phyloP scores from a whole-genome alignment of 495 filamentous ascomycete genomes.

The Hypoxylon perforatum region DNA sequence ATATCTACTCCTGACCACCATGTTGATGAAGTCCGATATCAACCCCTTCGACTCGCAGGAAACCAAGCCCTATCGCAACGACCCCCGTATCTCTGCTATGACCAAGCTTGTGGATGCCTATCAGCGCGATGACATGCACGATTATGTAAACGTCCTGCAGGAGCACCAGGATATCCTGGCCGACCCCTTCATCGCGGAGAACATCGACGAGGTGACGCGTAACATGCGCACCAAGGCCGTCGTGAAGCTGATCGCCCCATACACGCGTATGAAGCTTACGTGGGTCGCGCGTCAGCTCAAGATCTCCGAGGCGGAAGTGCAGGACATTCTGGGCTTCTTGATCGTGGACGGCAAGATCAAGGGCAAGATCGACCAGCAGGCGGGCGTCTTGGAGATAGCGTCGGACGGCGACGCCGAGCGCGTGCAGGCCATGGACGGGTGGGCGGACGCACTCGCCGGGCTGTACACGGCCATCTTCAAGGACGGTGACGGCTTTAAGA shows the following conservation, averaged over 20 bases:
- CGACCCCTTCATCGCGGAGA: conserved; percentile 97
- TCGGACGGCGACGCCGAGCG: conserved; percentile 79
- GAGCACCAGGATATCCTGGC: conserved; percentile 89
- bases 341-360: conserved; percentile 89
- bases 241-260: conserved; percentile 91
- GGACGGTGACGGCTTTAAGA: conserved; percentile 75
- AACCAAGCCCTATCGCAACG: conserved; percentile 98
- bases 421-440: conserved; percentile 75
- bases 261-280: conserved; percentile 86
- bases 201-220: conserved; percentile 98
- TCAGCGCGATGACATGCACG: conserved; percentile 92
- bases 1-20: conserved; percentile 94
- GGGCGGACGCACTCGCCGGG: conserved; percentile 72
- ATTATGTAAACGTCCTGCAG: conserved; percentile 87
- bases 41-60: conserved; percentile 99
- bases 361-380: conserved; percentile 89
- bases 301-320: conserved; percentile 84
- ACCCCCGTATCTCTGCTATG: conserved; percentile 95
- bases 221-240: conserved; percentile 98
- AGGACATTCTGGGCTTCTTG: conserved; percentile 92
- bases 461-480: conserved; percentile 75
- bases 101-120: conserved; percentile 96
- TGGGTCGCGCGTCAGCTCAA: conserved; percentile 89
- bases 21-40: conserved; percentile 99
- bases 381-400: conserved; percentile 83